A percentile compares a stretch with the other conserved stretches of the same genome.
phyloP scores from a whole-genome alignment of 73 alveolate genomes.

The Urostyla sp. region DNA sequence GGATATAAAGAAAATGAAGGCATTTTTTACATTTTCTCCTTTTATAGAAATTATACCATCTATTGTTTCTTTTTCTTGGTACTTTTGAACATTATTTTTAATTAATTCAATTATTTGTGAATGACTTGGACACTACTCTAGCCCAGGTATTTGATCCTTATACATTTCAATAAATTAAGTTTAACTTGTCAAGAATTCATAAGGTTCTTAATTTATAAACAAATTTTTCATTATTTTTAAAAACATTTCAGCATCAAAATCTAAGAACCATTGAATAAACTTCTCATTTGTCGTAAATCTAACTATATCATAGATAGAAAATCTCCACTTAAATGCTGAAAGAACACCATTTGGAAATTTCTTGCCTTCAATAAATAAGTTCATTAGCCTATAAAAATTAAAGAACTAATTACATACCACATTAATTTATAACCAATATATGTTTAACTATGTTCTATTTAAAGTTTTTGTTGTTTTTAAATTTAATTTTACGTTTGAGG shows the following conservation, averaged over 20 bases:
- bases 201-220: conserved; percentile 50
- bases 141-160: conserved; percentile 30
- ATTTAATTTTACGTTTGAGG: neutral
- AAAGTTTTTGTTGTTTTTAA: neutral
- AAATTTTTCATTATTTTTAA: conserved; percentile 28
- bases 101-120: conserved; percentile 16
- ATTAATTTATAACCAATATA: conserved; percentile 54
- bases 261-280: conserved; percentile 41
- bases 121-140: conserved; percentile 54
- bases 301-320: conserved; percentile 50
- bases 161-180: conserved; percentile 32
- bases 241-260: conserved; percentile 58
- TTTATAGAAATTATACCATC: neutral
- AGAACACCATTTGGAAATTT: conserved; percentile 59
- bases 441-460: conserved; percentile 33
- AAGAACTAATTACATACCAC: conserved; percentile 22
- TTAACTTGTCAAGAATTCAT: conserved; percentile 26
- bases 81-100: conserved; percentile 1
- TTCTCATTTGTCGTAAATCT: conserved; percentile 51
- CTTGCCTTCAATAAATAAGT: conserved; percentile 57
- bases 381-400: conserved; percentile 22
- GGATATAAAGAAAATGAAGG: conserved; percentile 40
- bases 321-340: conserved; percentile 36
- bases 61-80: neutral
- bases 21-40: conserved; percentile 22